Conservation (phyloP, 768 basidiomycete species). For the Boletus sp. region DNA sequence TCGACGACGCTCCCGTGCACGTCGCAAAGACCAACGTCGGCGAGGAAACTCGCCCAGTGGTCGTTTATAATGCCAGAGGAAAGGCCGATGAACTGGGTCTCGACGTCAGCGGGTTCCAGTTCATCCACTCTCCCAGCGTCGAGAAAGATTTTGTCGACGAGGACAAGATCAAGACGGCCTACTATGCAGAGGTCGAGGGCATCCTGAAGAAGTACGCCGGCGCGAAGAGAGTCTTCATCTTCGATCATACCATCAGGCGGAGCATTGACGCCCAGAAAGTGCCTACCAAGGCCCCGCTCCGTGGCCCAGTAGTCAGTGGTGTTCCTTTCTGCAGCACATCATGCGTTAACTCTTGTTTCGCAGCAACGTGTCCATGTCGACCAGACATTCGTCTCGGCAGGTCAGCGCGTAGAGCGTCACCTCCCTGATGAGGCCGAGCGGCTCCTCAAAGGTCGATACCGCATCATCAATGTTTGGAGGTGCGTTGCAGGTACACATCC, state of each 20-base stretch:
- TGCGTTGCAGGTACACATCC: neutral
- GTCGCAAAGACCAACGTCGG: constrained; percentile 32
- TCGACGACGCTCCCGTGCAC: constrained; percentile 28
- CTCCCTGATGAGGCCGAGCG: constrained; percentile 41
- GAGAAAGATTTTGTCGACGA: constrained; percentile 43
- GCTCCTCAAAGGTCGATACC: constrained; percentile 40
- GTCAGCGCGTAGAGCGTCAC: constrained; percentile 39
- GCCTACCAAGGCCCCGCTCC: neutral
- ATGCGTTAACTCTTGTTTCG: constrained; percentile 9
- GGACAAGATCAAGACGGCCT: constrained; percentile 35
- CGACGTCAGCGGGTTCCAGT: constrained; percentile 47
- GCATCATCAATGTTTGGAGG: constrained; percentile 50
- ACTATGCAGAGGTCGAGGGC: constrained; percentile 43
- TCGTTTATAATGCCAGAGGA: constrained; percentile 35
- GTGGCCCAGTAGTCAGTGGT: constrained; percentile 30
- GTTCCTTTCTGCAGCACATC: neutral
- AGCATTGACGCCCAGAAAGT: constrained; percentile 4
- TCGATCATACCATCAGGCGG: constrained; percentile 45
- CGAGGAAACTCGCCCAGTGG: constrained; percentile 11
- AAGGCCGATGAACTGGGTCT: constrained; percentile 29
- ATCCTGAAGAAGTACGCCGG: constrained; percentile 40
- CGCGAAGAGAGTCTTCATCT: constrained; percentile 41
- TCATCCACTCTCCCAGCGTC: constrained; percentile 30
- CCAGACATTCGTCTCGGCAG: constrained; percentile 39
- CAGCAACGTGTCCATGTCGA: constrained; percentile 45